phyloP scores from a whole-genome alignment of 2,329 filamentous ascomycete genomes.

The Pyrenochaeta sp. region DNA sequence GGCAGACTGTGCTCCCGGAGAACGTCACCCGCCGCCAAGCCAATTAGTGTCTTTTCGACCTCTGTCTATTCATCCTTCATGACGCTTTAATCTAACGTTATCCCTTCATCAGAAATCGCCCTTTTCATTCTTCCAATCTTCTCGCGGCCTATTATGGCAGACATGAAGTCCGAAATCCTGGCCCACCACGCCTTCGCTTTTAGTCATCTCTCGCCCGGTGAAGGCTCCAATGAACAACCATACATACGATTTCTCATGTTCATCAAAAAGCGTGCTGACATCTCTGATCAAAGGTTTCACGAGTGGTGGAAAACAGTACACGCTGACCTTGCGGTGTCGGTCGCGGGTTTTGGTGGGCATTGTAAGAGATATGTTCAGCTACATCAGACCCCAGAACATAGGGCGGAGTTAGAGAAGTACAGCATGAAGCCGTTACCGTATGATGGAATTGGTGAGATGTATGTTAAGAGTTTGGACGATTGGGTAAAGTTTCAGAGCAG shows the following conservation, averaged over 20 bases:
- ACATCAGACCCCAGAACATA: constrained; percentile 13
- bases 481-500: constrained; percentile 19
- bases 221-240: constrained; percentile 21
- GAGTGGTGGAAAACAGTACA: constrained; percentile 23
- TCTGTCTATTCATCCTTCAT: neutral
- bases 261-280: constrained; percentile 18
- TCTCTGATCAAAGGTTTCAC: constrained; percentile 20
- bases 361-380: constrained; percentile 19
- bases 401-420: constrained; percentile 6
- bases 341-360: constrained; percentile 13
- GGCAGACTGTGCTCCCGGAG: neutral
- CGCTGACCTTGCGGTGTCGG: constrained; percentile 19
- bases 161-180: constrained; percentile 2
- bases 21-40: constrained; percentile 12
- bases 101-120: neutral
- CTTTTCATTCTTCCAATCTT: no score
- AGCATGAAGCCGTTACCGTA: constrained; percentile 19
- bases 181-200: constrained; percentile 16
- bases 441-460: constrained; percentile 24
- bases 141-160: neutral
- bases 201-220: constrained; percentile 8
- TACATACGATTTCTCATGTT: constrained; percentile 24
- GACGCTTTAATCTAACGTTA: neutral
- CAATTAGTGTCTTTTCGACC: neutral
- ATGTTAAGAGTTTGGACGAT: constrained; percentile 24